Evolutionary conservation across 768 basidiomycete genomes (phyloP), one percentile per base, ranked within the genome.

Genomic region (Amanita rubescens): DNA sequence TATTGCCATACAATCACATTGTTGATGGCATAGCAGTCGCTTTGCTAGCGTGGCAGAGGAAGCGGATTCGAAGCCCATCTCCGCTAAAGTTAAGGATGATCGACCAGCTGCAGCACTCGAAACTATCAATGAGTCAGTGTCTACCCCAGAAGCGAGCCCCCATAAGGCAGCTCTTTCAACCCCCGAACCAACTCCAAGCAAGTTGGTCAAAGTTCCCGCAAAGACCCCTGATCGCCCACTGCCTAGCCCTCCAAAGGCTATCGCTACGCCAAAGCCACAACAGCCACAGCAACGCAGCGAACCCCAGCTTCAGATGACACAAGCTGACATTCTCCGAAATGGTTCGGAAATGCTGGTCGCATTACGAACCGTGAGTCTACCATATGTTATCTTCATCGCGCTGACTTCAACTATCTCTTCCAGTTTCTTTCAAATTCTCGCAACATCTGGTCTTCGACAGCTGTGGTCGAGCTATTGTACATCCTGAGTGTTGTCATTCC

Each of bases 361-460:
- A 32, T 55, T 75, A 35, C 73, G 71, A 51, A 59, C 57, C 50
- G 77, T 77, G 57, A 53, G 71, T 69, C 47, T 2, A 14, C 50
- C 44, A 8, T 30, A 4, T 32, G 17, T 30, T 43, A 7, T 46
- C 27, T 54, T 3, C 30, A 34, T 34, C 19, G 32, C 47, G 5
- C 24, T 20, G 56, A 58, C 24, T 47, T 53, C 59, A 30, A 56
- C 49, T 3, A n/a, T 25, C 50, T n/a, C 9, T 12, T 51, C n/a
- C n/a, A 80, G 85, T 78, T 79, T 50, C 70, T 86, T 9, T 87
- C 86, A n/a, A 80, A 79, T 57, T 80, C 85, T 1, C 72, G 71
- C 34, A 81, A 82, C 54, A 80, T 87, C 41, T 81, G 77, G 72
- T 71, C 73, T 17, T 56, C 82, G 39, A 81, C 81, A 0, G 73